These are phyloP conservation scores for Chlamydomonas sphaeroides DNA, from an alignment of 139 green algal species.

Conservation along the genomic window DNA sequence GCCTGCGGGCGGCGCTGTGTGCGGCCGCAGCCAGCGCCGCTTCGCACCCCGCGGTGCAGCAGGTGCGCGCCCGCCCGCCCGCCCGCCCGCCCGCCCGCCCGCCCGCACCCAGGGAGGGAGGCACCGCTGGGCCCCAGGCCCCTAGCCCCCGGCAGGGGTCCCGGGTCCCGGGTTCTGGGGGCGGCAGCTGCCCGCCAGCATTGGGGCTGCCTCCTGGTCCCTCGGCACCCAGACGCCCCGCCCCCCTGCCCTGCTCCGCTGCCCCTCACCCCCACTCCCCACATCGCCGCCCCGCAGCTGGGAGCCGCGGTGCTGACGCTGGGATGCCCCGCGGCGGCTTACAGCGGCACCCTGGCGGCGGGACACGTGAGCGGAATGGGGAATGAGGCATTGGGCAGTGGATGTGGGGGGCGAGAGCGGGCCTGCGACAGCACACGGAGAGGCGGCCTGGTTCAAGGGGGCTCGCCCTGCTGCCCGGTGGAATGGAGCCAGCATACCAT, in stretches of 20 bases:
- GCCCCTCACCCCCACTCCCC: not conserved
- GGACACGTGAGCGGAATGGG: conserved; percentile 19
- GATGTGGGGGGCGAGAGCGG: too few species aligned
- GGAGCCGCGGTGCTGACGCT: conserved; percentile 14
- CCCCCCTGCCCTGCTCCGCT: not conserved
- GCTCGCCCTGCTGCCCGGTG: too few species aligned
- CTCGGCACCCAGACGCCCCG: too few species aligned
- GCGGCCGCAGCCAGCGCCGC: not conserved
- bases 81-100: too few species aligned
- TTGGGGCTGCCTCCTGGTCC: too few species aligned
- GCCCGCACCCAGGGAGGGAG: too few species aligned
- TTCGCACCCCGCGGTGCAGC: conserved; percentile 4
- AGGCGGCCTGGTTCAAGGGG: not conserved
- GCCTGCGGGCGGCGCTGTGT: not conserved
- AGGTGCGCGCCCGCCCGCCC: not conserved
- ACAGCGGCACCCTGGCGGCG: conserved; percentile 11
- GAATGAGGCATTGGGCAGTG: too few species aligned
- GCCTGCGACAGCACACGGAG: not conserved
- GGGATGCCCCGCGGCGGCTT: not conserved
- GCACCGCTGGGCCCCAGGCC: too few species aligned
- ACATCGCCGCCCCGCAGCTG: not conserved
- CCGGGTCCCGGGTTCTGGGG: too few species aligned
- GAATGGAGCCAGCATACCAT: too few species aligned
- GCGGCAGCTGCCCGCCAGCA: too few species aligned
- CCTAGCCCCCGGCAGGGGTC: too few species aligned